Evolutionary conservation across 129 eudicot genomes (phyloP).

Genomic region (Mikania micrantha): DNA sequence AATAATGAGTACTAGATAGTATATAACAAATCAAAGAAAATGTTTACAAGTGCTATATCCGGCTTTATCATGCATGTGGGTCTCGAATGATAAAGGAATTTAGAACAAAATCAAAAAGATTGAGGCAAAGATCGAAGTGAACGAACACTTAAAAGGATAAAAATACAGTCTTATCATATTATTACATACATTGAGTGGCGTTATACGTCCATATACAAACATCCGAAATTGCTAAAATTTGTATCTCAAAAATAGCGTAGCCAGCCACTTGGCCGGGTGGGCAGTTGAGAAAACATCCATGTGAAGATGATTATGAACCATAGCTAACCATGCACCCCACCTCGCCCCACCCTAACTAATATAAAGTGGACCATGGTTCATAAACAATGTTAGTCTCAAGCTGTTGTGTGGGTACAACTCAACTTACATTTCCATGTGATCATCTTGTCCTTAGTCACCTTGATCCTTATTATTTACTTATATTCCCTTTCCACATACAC

Average conservation of each 20-base stretch:
- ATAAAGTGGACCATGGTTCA: slow-evolving; percentile 22
- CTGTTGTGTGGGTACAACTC: slow-evolving; percentile 14
- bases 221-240: not conserved
- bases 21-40: no score
- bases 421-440: slow-evolving; percentile 17
- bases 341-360: slow-evolving; percentile 8
- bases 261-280: slow-evolving; percentile 23
- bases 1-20: no score
- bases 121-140: not conserved
- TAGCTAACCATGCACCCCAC: slow-evolving; percentile 25
- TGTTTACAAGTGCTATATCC: no score
- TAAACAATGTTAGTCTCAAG: not conserved
- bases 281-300: slow-evolving; percentile 27
- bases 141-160: no score
- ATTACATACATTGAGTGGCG: not conserved
- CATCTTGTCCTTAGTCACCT: slow-evolving; percentile 7
- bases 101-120: not conserved
- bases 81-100: no score
- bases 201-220: not conserved
- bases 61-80: no score
- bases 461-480: slow-evolving; percentile 9
- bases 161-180: not conserved
- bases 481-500: no score
- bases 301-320: slow-evolving; percentile 21
- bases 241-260: not conserved